Base-by-base conservation (phyloP, 2,329 filamentous ascomycete genomes). In the Seiridium cupressi region DNA sequence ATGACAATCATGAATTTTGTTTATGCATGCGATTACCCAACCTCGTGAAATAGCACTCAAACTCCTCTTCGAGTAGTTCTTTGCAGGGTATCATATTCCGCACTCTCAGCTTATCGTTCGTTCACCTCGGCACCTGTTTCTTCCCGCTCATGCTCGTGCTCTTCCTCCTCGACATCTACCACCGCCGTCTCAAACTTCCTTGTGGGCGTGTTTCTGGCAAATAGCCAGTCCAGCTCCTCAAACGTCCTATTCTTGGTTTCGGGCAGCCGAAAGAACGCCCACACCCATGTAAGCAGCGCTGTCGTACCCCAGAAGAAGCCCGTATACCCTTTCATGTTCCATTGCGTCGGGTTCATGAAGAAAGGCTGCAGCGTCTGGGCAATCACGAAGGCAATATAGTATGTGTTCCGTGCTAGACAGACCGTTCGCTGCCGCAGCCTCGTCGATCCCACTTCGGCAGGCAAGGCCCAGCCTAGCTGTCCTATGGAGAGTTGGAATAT, bases 221-320 rank as follows among this genome's bases (percentile, higher is more conserved):
- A 86, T 47, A 86, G 66, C 9, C 80, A 72, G 57, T 85, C 83
- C 1, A 86, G 73, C 69, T 85, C 82, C 64, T 82, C 81, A 51
- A 82, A 79, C 0, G 79, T 81, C 31, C 80, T 75, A 2, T 76
- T 79, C 47, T 79, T 79, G 0, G 81, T 79, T 69, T 86, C 84
- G 4, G 81, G 81, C 6, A 84, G 69, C 26, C 78, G 80, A 66
- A 82, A 82, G 63, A 73, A 83, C 0, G 79, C 75, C 76, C 84
- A 86, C 1, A 77, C 65, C 3, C 82, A 74, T 31, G 79, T 73
- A 5, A 77, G 59, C 26, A 80, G 70, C 60, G 79, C 77, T 26
- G 79, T 74, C 5, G 69, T 71, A 1, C 70, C 74, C 75, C 77
- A 79, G 63, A 80, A 76, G 60, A 76, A 81, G 1, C 61, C 81